phyloP scores from a whole-genome alignment of 805 yeast species.

The Komagataella phaffii region DNA sequence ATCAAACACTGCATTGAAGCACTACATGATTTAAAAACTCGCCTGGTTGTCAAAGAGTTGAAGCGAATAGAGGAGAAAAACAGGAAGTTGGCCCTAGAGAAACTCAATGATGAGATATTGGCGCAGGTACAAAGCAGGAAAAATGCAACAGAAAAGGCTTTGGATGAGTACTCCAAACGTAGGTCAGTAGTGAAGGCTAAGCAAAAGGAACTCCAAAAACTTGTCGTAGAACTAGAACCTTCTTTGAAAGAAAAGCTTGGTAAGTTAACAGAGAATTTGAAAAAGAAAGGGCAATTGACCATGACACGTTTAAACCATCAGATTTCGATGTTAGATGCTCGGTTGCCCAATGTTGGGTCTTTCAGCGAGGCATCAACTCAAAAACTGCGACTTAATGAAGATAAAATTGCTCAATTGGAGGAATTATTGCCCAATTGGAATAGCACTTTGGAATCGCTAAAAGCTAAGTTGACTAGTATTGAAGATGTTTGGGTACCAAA shows the following conservation, averaged over 20 bases:
- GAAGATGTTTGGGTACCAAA: slow-evolving; percentile 46
- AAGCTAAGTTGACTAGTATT: slow-evolving; percentile 23
- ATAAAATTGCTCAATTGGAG: slow-evolving; percentile 22
- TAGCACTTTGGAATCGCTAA: slow-evolving; percentile 14
- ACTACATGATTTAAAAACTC: slow-evolving; percentile 13
- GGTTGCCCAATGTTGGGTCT: neutral
- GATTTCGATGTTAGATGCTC: slow-evolving; percentile 18
- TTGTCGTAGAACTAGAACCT: neutral
- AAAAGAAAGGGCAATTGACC: slow-evolving; percentile 18
- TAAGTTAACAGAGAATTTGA: slow-evolving; percentile 19
- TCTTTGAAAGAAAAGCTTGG: slow-evolving; percentile 20
- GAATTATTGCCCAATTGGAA: slow-evolving; percentile 23
- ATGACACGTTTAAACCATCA: slow-evolving; percentile 22
- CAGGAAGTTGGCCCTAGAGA: slow-evolving; percentile 17
- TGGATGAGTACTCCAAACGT: neutral
- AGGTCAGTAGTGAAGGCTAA: neutral
- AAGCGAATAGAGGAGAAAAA: slow-evolving; percentile 25
- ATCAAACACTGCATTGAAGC: slow-evolving; percentile 10
- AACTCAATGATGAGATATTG: slow-evolving; percentile 9
- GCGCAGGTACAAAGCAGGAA: neutral
- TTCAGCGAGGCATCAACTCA: neutral
- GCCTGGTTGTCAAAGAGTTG: slow-evolving; percentile 14
- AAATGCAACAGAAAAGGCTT: neutral
- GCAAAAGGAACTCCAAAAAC: neutral
- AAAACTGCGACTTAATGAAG: neutral